Evolutionary conservation across 192 early-diverging fungal genomes (phyloP), one percentile per base, ranked within the genome.

Genomic region (Geranomyces michiganensis): DNA sequence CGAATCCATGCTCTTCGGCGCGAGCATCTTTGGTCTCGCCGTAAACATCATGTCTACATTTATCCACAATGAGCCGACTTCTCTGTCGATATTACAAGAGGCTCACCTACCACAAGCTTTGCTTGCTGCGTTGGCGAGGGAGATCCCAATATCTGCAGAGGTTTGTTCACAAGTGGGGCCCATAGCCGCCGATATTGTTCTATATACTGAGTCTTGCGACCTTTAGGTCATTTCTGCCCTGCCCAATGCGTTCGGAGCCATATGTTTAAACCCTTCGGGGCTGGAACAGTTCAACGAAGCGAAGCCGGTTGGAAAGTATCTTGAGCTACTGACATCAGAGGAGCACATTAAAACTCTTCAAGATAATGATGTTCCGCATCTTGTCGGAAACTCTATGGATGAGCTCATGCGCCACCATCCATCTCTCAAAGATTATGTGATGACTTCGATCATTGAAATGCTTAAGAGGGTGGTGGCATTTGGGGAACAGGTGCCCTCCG

Each of bases 1-100:
- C 62, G 77, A 92, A 41, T 87, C 91, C 0, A 81, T 84, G 10
- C 81, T 89, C 22, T 96, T 95, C 78, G 94, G 94, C 27, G 86
- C 82, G 44, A 91, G 90, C 59, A 82, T 95, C 3, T 94, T 92
- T 72, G 93, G 94, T 19, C 82, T 92, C 51, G 93, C 94, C 0
- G 91, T 95, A 67, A 94, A 96, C 72, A 91, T 96, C 45, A 94
- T 93, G 87, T 89, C 96, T 0, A 94, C 92, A 5, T 92, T 99
- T 58, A 94, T 99, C 43, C 94, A 99, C 73, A 99, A 99, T 70
- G 97, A 99, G 65, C 97, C 97, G 0, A 98, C 96, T 0, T 94
- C 89, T 15, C 79, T 99, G 29, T 76, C 91, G 10, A 96, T 99
- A 61, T 84, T 99, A 43, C 97, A 99, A 76, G 97, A 99, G 77